Conservation (phyloP, 495 filamentous ascomycete species). For the Apodospora peruviana region DNA sequence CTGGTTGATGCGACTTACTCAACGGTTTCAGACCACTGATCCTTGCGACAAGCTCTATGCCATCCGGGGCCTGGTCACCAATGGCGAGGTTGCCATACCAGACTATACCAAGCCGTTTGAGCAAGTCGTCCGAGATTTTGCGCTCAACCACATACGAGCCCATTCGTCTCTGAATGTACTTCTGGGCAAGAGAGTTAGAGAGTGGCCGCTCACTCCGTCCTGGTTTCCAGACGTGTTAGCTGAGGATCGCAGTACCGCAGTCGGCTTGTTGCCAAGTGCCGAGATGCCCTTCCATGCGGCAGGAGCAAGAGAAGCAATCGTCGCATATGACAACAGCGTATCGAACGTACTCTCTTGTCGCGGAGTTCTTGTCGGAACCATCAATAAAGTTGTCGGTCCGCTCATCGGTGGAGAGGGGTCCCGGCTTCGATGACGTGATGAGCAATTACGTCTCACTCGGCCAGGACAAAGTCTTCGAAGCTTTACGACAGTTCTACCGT, state of each 20-base stretch:
- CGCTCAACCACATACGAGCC: neutral
- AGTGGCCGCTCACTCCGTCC: neutral
- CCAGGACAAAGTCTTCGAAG: neutral
- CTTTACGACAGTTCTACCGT: neutral
- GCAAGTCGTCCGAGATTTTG: neutral
- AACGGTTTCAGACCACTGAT: neutral
- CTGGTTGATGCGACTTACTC: neutral
- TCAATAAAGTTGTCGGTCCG: neutral
- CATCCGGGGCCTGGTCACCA: neutral
- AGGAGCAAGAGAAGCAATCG: neutral
- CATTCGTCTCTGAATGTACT: neutral
- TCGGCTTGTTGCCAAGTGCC: neutral
- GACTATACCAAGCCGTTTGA: neutral
- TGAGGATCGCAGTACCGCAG: neutral
- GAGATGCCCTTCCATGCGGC: neutral
- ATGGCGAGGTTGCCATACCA: neutral
- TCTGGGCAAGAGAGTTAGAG: neutral
- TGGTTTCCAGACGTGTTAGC: neutral
- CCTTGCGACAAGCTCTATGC: neutral
- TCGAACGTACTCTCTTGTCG: neutral
- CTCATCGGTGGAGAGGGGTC: neutral
- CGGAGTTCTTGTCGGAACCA: neutral
- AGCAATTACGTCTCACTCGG: neutral
- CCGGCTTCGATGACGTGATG: neutral
- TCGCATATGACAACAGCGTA: neutral